Percentiles rank a stretch among this genome's conserved stretches.
These are phyloP conservation scores for Tricholoma terreum DNA, from an alignment of 768 basidiomycete genomes.

Conservation along the genomic window DNA sequence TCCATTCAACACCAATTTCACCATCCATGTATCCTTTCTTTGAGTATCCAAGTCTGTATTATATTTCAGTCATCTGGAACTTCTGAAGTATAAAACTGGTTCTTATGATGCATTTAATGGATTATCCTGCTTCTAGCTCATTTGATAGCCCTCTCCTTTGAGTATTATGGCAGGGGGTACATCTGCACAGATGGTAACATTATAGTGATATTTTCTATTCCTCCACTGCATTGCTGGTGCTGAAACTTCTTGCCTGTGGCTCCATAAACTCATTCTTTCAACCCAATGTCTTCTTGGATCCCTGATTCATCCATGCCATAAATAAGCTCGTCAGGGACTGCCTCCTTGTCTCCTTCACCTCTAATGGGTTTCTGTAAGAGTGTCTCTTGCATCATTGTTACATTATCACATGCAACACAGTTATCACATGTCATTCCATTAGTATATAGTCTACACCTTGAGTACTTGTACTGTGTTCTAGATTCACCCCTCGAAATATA, in stretches of 20 bases:
- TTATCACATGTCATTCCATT: no score
- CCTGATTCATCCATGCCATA: no score
- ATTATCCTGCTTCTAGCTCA: constrained; percentile 39
- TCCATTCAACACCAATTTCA: no score
- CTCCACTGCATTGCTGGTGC: constrained; percentile 27
- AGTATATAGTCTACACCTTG: no score
- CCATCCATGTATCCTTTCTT: constrained; percentile 36
- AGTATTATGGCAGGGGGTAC: constrained; percentile 38
- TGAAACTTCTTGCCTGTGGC: constrained; percentile 16
- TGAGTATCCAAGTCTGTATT: constrained; percentile 27
- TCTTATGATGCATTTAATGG: constrained; percentile 37
- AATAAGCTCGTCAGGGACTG: constrained; percentile 22
- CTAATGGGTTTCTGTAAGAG: no score
- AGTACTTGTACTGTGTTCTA: no score
- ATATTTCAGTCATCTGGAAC: constrained; percentile 6
- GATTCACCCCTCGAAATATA: no score
- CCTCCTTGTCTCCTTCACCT: constrained; percentile 8
- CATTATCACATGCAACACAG: no score
- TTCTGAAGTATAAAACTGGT: constrained; percentile 13
- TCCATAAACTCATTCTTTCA: constrained; percentile 27
- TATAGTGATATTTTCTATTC: constrained; percentile 32
- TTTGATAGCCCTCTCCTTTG: constrained; percentile 34
- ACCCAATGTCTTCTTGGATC: constrained; percentile 20
- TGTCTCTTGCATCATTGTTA: no score
- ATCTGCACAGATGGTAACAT: constrained; percentile 37